Base-by-base conservation (phyloP, 1,284 basidiomycete species). In the Pseudozyma sp. region DNA sequence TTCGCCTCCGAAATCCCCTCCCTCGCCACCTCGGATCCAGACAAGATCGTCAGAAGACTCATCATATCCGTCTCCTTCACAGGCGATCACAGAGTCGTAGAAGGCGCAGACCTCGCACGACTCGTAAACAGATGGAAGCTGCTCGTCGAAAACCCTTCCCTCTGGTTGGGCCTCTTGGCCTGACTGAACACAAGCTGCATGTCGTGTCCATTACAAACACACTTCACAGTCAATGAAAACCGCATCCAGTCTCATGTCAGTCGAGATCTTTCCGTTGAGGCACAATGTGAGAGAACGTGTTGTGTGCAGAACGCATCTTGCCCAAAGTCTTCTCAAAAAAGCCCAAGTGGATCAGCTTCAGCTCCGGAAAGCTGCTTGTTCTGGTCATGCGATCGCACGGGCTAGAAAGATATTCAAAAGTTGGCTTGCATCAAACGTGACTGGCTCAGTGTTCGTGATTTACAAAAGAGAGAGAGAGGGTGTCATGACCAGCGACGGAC, bases 61-160 rank as follows among this genome's bases (percentile, higher is more conserved):
- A 69, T 81, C 58, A 68, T 80, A 70, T 59, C 78, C 5, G 73
- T 78, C 53, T 75, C 70, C 29, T 81, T 79, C 52, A 77, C 78
- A 0, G 94, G 92, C 34, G 94, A 97, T 84, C 94, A 97, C 86
- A 86, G 94, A 17, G 90, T 96, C 7, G 90, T 96, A 8, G 94
- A 97, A 84, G 94, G 94, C 7, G 94, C 94, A 0, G 94, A 97
- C 86, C 85, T 97, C 67, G 94, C 94, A 47, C 91, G 91, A 58
- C 93, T 97, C 84, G 92, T 94, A 52, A 93, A 95, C 86, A 88
- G 88, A 46, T 97, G 94, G 94, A 91, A 94, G 77, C 87, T 86
- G 19, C 93, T 90, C 86, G 90, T 95, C 33, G 94, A 96, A 86
- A 85, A 87, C 24, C 94, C 94, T 1, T 89, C 89, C 84, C 87